These are phyloP conservation scores for Globisporangium splendens DNA, from an alignment of 352 stramenopile species.

Conservation along the genomic window DNA sequence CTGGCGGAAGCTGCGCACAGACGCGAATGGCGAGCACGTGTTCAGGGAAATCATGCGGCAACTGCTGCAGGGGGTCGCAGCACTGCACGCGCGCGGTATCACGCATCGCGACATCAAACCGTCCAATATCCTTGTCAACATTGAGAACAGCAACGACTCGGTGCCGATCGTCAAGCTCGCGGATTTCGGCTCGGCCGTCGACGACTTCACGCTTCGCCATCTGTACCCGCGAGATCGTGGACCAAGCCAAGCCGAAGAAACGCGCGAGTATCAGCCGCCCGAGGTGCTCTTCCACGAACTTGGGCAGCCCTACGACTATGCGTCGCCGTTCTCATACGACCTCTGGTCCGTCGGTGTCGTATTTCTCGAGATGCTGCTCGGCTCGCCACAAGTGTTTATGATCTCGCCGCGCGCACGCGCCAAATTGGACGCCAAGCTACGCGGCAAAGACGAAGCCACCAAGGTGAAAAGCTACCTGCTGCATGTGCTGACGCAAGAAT, in stretches of 20 bases:
- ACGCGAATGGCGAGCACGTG: conserved; percentile 51
- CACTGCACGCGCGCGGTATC: conserved; percentile 87
- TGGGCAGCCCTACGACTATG: conserved; percentile 57
- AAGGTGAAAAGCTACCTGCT: conserved; percentile 65
- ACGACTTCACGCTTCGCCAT: conserved; percentile 65
- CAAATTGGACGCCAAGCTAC: conserved; percentile 86
- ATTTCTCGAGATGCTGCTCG: conserved; percentile 94
- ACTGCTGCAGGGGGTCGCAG: conserved; percentile 87
- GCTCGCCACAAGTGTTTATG: conserved; percentile 87
- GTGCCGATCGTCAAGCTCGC: conserved; percentile 66
- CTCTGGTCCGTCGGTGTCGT: conserved; percentile 94
- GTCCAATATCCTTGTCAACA: conserved; percentile 71
- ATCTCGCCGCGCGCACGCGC: conserved; percentile 85
- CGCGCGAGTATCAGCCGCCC: conserved; percentile 93
- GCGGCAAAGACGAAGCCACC: conserved; percentile 25
- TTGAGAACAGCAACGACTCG: conserved; percentile 13
- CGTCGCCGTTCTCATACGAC: conserved; percentile 75
- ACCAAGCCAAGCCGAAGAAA: conserved; percentile 90
- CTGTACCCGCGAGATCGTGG: conserved; percentile 63
- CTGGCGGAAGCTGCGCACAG: conserved; percentile 66
- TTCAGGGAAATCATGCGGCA: conserved; percentile 94
- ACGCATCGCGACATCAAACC: conserved; percentile 89
- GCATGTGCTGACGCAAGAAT: conserved; percentile 80
- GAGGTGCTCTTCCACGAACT: conserved; percentile 81
- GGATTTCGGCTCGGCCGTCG: conserved; percentile 87